Evolutionary conservation across 2,329 filamentous ascomycete genomes (phyloP).

Genomic region (Cryphonectria naterciae): DNA sequence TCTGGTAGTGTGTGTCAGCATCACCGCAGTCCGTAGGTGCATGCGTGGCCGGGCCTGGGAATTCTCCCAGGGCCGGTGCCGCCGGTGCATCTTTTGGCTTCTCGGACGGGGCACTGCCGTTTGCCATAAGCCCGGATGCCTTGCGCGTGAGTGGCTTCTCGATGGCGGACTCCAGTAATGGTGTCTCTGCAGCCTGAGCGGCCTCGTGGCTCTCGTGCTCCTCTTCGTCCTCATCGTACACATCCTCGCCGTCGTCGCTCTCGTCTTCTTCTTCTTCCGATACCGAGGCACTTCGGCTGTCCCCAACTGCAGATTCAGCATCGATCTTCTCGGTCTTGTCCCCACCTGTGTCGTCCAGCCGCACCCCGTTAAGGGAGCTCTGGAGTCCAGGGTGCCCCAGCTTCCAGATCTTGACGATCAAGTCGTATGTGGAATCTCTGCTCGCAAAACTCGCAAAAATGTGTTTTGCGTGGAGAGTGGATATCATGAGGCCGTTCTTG

Average conservation of each 20-base stretch:
- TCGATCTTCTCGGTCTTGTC: constrained; percentile 90
- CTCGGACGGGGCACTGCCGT: constrained; percentile 51
- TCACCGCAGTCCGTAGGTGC: constrained; percentile 86
- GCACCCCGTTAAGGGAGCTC: constrained; percentile 87
- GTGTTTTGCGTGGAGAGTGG: constrained; percentile 92
- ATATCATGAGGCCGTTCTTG: constrained; percentile 96
- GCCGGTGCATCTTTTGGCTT: constrained; percentile 54
- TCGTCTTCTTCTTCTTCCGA: constrained; percentile 57
- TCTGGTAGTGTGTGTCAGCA: constrained; percentile 78
- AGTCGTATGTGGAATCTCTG: constrained; percentile 92
- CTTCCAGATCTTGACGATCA: constrained; percentile 98
- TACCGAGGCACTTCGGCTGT: constrained; percentile 58
- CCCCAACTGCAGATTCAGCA: constrained; percentile 47
- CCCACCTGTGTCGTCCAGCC: constrained; percentile 77
- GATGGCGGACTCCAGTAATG: constrained; percentile 53
- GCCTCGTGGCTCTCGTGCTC: constrained; percentile 74
- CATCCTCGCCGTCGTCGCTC: constrained; percentile 75
- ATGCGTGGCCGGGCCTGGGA: constrained; percentile 83
- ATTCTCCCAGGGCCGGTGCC: constrained; percentile 60
- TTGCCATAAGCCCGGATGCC: constrained; percentile 61
- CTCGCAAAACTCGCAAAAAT: constrained; percentile 95
- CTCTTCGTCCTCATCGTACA: constrained; percentile 79
- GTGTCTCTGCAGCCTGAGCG: constrained; percentile 45
- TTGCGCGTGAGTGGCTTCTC: constrained; percentile 74
- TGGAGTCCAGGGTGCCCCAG: constrained; percentile 90